phyloP scores from a whole-genome alignment of 352 stramenopile genomes.

The Pythium sp. region DNA sequence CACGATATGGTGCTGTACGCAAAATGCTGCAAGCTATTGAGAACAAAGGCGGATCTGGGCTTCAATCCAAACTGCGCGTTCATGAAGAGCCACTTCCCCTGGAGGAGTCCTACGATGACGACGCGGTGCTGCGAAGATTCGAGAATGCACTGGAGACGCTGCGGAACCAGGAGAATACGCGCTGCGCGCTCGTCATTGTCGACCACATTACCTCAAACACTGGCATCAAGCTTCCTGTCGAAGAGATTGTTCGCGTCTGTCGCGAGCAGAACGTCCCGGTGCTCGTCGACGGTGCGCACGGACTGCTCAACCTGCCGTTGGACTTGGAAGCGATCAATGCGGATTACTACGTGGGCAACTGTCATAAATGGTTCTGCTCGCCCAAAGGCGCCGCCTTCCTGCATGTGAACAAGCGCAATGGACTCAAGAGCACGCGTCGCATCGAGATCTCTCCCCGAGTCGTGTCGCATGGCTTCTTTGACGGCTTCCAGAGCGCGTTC shows the following conservation, averaged over 20 bases:
- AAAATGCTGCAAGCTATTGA: slow-evolving; percentile 84
- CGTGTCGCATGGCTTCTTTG: slow-evolving; percentile 90
- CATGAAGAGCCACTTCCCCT: slow-evolving; percentile 65
- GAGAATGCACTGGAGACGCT: slow-evolving; percentile 27
- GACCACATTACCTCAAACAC: slow-evolving; percentile 95
- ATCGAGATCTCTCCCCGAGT: slow-evolving; percentile 62
- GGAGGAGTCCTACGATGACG: slow-evolving; percentile 59
- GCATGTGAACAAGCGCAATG: slow-evolving; percentile 56
- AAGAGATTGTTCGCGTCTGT: slow-evolving; percentile 68
- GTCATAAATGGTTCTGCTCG: slow-evolving; percentile 94
- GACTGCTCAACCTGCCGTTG: slow-evolving; percentile 78
- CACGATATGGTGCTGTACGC: slow-evolving; percentile 90
- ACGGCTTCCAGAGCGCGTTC: slow-evolving; percentile 89
- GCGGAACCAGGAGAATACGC: slow-evolving; percentile 27
- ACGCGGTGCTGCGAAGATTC: slow-evolving; percentile 38
- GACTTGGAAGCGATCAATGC: slow-evolving; percentile 62
- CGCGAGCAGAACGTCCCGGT: slow-evolving; percentile 51
- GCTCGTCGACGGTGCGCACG: slow-evolving; percentile 91
- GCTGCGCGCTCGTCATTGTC: slow-evolving; percentile 74
- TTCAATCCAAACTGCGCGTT: slow-evolving; percentile 26
- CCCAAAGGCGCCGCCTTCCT: slow-evolving; percentile 87
- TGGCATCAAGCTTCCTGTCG: slow-evolving; percentile 83
- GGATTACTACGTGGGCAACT: slow-evolving; percentile 94
- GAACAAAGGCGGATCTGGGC: background rate
- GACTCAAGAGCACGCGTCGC: slow-evolving; percentile 15